These are phyloP conservation scores for Pichia inconspicua DNA, from an alignment of 1,139 yeast species.

Conservation along the genomic window DNA sequence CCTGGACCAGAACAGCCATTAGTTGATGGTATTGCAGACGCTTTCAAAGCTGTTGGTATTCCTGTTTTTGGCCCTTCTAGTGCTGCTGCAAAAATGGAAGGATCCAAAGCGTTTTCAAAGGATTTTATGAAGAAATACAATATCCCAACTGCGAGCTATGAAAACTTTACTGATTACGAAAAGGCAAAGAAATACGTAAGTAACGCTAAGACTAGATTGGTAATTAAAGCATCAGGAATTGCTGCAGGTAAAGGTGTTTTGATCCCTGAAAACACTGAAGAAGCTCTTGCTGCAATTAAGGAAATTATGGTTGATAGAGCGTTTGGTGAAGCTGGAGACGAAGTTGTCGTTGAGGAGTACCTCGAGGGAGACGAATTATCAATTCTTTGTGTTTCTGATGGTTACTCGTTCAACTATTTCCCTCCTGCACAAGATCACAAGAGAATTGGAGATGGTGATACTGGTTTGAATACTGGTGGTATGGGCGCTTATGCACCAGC, in stretches of 20 bases:
- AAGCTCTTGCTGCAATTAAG: slow-evolving; percentile 76
- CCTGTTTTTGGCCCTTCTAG: slow-evolving; percentile 95
- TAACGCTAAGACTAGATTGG: slow-evolving; percentile 65
- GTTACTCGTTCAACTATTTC: slow-evolving; percentile 80
- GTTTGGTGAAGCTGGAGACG: slow-evolving; percentile 92
- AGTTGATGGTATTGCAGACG: slow-evolving; percentile 80
- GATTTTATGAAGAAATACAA: slow-evolving; percentile 85
- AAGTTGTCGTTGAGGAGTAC: slow-evolving; percentile 92
- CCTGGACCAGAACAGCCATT: slow-evolving; percentile 99
- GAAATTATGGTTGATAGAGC: slow-evolving; percentile 86
- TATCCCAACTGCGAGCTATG: slow-evolving; percentile 90
- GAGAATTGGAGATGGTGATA: slow-evolving; percentile 87
- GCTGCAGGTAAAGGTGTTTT: slow-evolving; percentile 99
- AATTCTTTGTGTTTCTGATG: slow-evolving; percentile 87
- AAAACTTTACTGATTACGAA: slow-evolving; percentile 69
- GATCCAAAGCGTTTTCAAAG: slow-evolving; percentile 92
- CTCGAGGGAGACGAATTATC: slow-evolving; percentile 96
- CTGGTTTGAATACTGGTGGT: slow-evolving; percentile 96
- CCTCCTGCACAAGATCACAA: slow-evolving; percentile 99
- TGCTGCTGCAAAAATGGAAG: slow-evolving; percentile 91
- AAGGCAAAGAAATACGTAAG: slow-evolving; percentile 67
- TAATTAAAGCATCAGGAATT: slow-evolving; percentile 93
- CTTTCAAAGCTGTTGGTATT: slow-evolving; percentile 71
- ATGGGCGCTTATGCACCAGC: slow-evolving; percentile 99
- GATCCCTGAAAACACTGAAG: slow-evolving; percentile 77